Evolutionary conservation across 2,329 filamentous ascomycete species (phyloP).

Genomic region (Polytolypa hystricis): DNA sequence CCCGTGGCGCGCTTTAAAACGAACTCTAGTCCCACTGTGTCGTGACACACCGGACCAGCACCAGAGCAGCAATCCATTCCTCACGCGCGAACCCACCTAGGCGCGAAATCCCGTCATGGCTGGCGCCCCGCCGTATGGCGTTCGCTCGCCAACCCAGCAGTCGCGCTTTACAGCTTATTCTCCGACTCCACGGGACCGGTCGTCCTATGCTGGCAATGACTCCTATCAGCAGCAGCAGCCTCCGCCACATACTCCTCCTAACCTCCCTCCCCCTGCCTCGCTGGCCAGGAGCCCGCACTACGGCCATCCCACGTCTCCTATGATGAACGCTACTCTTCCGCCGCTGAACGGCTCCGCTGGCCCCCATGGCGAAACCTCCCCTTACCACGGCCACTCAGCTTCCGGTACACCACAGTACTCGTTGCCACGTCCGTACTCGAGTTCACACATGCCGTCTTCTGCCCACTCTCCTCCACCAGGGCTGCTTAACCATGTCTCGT

Average conservation of each 20-base stretch:
- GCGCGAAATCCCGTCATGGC: too few relatives aligned
- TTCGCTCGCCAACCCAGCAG: slow-evolving; percentile 36
- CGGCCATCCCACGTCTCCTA: slow-evolving; percentile 13
- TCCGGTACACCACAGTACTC: slow-evolving; percentile 22
- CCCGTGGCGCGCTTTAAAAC: too few relatives aligned
- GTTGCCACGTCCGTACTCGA: slow-evolving; percentile 25
- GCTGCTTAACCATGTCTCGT: slow-evolving; percentile 24
- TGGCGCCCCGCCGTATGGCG: slow-evolving; percentile 34
- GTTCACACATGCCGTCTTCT: slow-evolving; percentile 24
- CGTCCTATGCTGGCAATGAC: slow-evolving; percentile 33
- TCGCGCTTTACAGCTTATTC: slow-evolving; percentile 32
- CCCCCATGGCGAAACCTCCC: slow-evolving; percentile 23
- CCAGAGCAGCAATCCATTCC: too few relatives aligned
- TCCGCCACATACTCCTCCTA: slow-evolving; percentile 33
- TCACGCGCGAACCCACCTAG: too few relatives aligned
- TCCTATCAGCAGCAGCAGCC: slow-evolving; percentile 29
- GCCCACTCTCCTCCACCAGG: slow-evolving; percentile 21
- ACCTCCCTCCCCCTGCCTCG: slow-evolving; percentile 14
- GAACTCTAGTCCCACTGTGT: too few relatives aligned
- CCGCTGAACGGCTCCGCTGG: slow-evolving; percentile 28
- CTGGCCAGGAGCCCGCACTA: slow-evolving; percentile 13
- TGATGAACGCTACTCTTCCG: slow-evolving; percentile 23
- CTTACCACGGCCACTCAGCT: slow-evolving; percentile 25
- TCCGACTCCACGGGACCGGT: slow-evolving; percentile 30
- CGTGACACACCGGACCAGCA: too few relatives aligned